Base-by-base conservation (phyloP, 2,329 filamentous ascomycete species). In the Botrytis deweyae region DNA sequence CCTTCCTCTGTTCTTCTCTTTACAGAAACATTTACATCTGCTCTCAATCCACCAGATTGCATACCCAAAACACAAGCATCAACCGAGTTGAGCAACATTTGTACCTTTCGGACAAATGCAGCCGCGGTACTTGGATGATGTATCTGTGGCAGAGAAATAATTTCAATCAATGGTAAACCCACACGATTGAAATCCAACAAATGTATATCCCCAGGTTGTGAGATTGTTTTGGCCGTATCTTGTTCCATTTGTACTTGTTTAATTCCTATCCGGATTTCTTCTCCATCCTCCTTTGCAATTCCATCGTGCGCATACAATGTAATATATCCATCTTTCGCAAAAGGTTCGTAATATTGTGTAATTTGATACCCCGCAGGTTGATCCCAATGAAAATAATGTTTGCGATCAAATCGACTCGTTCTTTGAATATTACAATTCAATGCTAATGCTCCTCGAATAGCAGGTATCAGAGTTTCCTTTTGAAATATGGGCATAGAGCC, bases 301-400 rank as follows among this genome's bases (percentile, higher is more conserved):
- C 94, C 95, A 80, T 98, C 95, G 74, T 94, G 87, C 6, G 88
- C 84, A 58, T 87, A 88, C 9, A 99, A 85, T 0, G 86, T 88
- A n/a, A 98, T 85, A 58, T 85, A 83, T 2, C 96, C 96, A 78
- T 94, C 86, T 75, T 86, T 89, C 1, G 90, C 90, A 77, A 92
- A 89, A 0, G 90, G 90, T 74, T 90, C 85, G 82, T 98, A 98
- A 84, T 95, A 98, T 81, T 99, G 96, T 2, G 96, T 99, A 76
- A 99, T 97, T 82, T 99, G 96, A 82, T 99, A 99, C 0, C 96
- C 96, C 0, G 93, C 89, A 0, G 96, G 96, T 83, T 99, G 96
- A 82, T 99, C 96, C 89, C 96, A 97, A 85, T 98, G 97, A 83
- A 99, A 98, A 83, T 99, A 99, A 83, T 99, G 96, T 82, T 99